Percentiles rank a stretch among this genome's conserved stretches.
These are phyloP conservation scores for Russula lepida DNA, from an alignment of 768 basidiomycete species.

Conservation along the genomic window DNA sequence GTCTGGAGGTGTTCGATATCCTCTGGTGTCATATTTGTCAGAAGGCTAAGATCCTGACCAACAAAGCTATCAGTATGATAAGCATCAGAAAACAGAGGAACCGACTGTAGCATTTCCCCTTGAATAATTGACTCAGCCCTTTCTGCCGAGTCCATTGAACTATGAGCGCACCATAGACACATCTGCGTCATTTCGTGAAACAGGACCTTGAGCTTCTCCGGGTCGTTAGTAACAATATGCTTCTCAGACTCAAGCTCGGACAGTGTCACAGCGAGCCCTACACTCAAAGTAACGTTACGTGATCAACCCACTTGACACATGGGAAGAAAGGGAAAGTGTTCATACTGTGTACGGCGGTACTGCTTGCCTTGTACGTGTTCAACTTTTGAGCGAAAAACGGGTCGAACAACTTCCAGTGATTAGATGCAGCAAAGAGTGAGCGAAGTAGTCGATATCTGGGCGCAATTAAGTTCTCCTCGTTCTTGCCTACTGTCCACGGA, in stretches of 20 bases:
- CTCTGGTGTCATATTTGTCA: slow-evolving; percentile 74
- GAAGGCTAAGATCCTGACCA: slow-evolving; percentile 86
- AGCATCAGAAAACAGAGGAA: neutral
- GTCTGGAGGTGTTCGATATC: slow-evolving; percentile 80
- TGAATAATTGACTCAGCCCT: neutral
- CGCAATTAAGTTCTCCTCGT: neutral
- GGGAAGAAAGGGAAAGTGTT: slow-evolving; percentile 10
- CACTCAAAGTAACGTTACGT: neutral
- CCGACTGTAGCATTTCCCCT: slow-evolving; percentile 93
- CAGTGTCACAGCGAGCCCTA: slow-evolving; percentile 70
- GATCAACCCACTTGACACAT: neutral
- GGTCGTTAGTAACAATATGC: slow-evolving; percentile 36
- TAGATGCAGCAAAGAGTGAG: slow-evolving; percentile 57
- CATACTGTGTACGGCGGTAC: slow-evolving; percentile 69
- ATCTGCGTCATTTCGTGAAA: slow-evolving; percentile 86
- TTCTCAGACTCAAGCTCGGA: slow-evolving; percentile 52
- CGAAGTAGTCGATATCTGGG: slow-evolving; percentile 79
- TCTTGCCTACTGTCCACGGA: neutral
- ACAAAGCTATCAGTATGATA: neutral
- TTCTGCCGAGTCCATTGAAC: neutral
- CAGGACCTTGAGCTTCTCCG: slow-evolving; percentile 49
- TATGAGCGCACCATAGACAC: slow-evolving; percentile 59
- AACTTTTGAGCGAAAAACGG: slow-evolving; percentile 78
- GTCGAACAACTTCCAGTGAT: slow-evolving; percentile 68
- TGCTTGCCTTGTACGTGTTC: slow-evolving; percentile 73